A percentile compares a stretch with the other conserved stretches of the same genome.
Conservation (phyloP, 1,284 basidiomycete genomes). For the Singerocomus inundabilis region DNA sequence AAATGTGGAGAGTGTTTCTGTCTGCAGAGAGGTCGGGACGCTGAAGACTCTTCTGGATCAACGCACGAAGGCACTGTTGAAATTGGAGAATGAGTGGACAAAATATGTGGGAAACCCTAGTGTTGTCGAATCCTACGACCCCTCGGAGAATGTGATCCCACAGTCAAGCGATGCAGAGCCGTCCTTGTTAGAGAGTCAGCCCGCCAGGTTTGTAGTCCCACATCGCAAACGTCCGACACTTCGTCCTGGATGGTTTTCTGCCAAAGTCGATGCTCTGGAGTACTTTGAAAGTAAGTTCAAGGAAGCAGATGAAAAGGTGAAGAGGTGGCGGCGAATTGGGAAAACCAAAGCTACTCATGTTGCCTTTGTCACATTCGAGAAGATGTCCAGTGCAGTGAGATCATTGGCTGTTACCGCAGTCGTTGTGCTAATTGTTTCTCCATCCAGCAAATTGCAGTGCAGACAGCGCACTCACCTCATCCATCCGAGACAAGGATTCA, state of each 20-base stretch:
- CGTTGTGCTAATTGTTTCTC: neutral
- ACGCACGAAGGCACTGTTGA: slow-evolving; percentile 75
- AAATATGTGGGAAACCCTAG: slow-evolving; percentile 93
- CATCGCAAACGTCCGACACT: slow-evolving; percentile 70
- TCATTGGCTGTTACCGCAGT: neutral
- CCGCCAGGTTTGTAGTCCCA: slow-evolving; percentile 64
- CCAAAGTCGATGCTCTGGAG: slow-evolving; percentile 83
- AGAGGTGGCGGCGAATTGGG: slow-evolving; percentile 58
- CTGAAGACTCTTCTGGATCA: slow-evolving; percentile 73
- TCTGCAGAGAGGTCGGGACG: slow-evolving; percentile 80
- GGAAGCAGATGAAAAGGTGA: slow-evolving; percentile 78
- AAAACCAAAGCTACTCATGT: slow-evolving; percentile 79
- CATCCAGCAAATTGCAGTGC: slow-evolving; percentile 83
- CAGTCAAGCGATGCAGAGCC: slow-evolving; percentile 48
- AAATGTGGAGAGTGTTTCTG: slow-evolving; percentile 85
- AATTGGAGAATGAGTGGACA: slow-evolving; percentile 84
- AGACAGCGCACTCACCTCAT: slow-evolving; percentile 76
- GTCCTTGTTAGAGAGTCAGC: slow-evolving; percentile 46
- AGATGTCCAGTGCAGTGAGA: slow-evolving; percentile 85
- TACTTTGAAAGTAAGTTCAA: slow-evolving; percentile 77
- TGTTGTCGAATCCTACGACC: slow-evolving; percentile 69
- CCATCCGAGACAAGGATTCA: slow-evolving; percentile 67
- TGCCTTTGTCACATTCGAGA: slow-evolving; percentile 97
- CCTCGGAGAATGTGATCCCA: slow-evolving; percentile 51
- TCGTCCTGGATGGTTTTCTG: slow-evolving; percentile 62